A percentile compares a stretch with the other conserved stretches of the same genome.
phyloP scores from a whole-genome alignment of 352 stramenopile genomes.

The Aphanomyces cochlioides region DNA sequence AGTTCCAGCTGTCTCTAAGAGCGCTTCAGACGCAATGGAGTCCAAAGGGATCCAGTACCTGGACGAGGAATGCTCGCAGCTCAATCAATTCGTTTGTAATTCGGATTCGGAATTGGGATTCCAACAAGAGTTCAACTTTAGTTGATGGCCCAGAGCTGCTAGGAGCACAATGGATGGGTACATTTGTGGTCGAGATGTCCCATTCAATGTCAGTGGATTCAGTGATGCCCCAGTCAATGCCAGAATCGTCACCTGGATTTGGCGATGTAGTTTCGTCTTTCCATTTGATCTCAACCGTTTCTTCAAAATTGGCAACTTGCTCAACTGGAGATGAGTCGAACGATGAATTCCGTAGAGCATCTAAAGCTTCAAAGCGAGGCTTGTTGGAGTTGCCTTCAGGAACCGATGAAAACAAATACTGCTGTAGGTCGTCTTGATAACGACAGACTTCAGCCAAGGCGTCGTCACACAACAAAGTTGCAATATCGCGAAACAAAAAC shows the following conservation, averaged over 20 bases:
- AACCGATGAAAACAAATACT: conserved; percentile 58
- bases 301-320: conserved; percentile 35
- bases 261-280: conserved; percentile 40
- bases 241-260: conserved; percentile 14
- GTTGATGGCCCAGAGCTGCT: conserved; percentile 20
- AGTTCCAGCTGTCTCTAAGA: too few species aligned
- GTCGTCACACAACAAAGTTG: conserved; percentile 41
- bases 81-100: conserved; percentile 76
- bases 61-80: conserved; percentile 56
- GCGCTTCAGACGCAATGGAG: not conserved
- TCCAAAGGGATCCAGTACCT: not conserved
- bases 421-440: conserved; percentile 67
- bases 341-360: conserved; percentile 46
- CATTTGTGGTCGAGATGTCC: conserved; percentile 58
- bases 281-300: conserved; percentile 75
- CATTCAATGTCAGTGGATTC: conserved; percentile 64
- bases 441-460: conserved; percentile 44
- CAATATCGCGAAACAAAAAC: conserved; percentile 48
- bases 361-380: conserved; percentile 48
- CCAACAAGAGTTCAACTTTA: conserved; percentile 49
- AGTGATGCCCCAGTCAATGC: conserved; percentile 71
- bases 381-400: conserved; percentile 29
- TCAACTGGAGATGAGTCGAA: conserved; percentile 20
- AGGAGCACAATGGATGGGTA: not conserved
- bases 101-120: conserved; percentile 54